phyloP scores from a whole-genome alignment of 2,329 filamentous ascomycete genomes.

The Paracamarosporium sp. region DNA sequence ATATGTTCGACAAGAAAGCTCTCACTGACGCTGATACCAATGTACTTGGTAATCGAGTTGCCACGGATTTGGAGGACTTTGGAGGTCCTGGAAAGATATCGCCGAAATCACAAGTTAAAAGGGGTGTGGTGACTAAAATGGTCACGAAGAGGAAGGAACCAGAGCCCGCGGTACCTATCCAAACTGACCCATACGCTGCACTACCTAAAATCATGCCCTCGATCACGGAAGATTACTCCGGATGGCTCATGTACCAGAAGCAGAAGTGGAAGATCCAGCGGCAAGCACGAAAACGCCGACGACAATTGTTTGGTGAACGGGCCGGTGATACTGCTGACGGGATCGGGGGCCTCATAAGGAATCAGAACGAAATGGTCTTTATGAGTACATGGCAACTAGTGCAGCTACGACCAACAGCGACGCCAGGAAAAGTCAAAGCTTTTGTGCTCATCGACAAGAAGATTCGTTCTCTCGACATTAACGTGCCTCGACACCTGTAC shows the following conservation, averaged over 20 bases:
- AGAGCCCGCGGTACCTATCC: conserved; percentile 59
- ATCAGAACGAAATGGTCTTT: conserved; percentile 88
- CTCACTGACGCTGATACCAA: conserved; percentile 75
- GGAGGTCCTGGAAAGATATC: conserved; percentile 65
- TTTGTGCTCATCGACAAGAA: conserved; percentile 94
- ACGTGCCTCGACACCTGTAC: conserved; percentile 87
- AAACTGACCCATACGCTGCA: conserved; percentile 78
- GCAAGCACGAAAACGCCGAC: conserved; percentile 80
- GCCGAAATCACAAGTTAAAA: conserved; percentile 47
- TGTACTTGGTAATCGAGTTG: conserved; percentile 63
- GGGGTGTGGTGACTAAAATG: conserved; percentile 52
- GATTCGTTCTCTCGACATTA: conserved; percentile 85
- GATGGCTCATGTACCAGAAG: conserved; percentile 93
- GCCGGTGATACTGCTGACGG: conserved; percentile 66
- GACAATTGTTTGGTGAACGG: conserved; percentile 92
- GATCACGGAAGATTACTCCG: conserved; percentile 84
- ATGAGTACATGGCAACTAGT: conserved; percentile 95
- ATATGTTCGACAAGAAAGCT: conserved; percentile 79
- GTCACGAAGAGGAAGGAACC: conserved; percentile 57
- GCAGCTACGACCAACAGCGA: conserved; percentile 82
- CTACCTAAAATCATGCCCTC: conserved; percentile 85
- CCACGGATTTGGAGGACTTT: conserved; percentile 80
- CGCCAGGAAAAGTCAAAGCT: conserved; percentile 83
- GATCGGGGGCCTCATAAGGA: conserved; percentile 79
- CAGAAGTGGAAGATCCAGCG: conserved; percentile 99